A percentile compares a stretch with the other conserved stretches of the same genome.
Evolutionary conservation across 345 rosid genomes (phyloP).

Genomic region (Eucalyptus cladocalyx): DNA sequence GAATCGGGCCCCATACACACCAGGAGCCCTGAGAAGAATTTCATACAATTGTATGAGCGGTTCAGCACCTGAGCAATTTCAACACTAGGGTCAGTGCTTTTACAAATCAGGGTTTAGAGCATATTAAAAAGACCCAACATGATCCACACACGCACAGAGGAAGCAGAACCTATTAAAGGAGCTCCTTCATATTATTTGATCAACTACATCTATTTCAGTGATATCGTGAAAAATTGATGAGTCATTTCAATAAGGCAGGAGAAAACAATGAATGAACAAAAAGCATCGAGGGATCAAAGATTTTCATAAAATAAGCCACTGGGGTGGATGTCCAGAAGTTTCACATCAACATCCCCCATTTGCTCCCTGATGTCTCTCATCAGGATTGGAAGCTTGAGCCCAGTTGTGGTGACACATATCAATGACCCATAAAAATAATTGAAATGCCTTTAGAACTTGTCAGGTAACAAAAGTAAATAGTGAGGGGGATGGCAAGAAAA

Average conservation of each 20-base stretch:
- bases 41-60: constrained; percentile 66
- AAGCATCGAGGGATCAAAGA: background rate
- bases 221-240: background rate
- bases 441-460: background rate
- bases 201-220: background rate
- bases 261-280: background rate
- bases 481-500: background rate
- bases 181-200: background rate
- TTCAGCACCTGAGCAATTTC: constrained; percentile 44
- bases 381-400: background rate
- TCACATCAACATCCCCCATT: background rate
- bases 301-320: background rate
- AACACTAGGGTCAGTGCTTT: background rate
- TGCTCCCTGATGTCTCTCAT: background rate
- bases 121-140: background rate
- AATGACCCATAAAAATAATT: background rate
- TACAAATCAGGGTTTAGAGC: background rate
- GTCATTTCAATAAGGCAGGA: background rate
- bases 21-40: constrained; percentile 66
- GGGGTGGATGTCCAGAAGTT: background rate
- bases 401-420: background rate
- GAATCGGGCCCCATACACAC: constrained; percentile 76
- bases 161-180: background rate
- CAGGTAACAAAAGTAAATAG: background rate
- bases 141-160: background rate